Conservation (phyloP, 2,329 filamentous ascomycete genomes). For the Neocucurbitaria cava region DNA sequence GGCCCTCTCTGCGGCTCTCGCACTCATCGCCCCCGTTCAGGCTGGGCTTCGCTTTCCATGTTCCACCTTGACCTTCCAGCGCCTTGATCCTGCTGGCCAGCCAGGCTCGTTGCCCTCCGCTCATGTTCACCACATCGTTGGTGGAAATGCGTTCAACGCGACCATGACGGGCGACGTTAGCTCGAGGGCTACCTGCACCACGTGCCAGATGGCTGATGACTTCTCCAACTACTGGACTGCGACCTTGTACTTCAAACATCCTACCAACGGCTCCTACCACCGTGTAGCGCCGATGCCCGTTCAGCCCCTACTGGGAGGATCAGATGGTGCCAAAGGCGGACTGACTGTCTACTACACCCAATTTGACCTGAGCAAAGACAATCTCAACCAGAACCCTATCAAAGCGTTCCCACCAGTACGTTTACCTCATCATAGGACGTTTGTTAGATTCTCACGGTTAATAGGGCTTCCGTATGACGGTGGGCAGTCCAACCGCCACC, state of each 20-base stretch:
- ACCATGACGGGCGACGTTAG: conserved; percentile 33
- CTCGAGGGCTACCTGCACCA: conserved; percentile 32
- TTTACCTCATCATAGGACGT: neutral
- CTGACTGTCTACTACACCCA: conserved; percentile 41
- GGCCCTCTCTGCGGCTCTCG: conserved; percentile 24
- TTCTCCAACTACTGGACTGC: conserved; percentile 37
- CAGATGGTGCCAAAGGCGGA: conserved; percentile 28
- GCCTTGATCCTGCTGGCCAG: conserved; percentile 33
- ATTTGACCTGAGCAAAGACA: conserved; percentile 41
- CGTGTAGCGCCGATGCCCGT: conserved; percentile 29
- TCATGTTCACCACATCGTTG: conserved; percentile 38
- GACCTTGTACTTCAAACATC: conserved; percentile 31
- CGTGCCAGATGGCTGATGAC: conserved; percentile 35
- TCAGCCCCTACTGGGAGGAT: conserved; percentile 32
- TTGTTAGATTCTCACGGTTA: neutral
- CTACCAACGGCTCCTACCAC: conserved; percentile 36
- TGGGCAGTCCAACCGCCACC: conserved; percentile 39
- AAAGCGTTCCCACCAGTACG: conserved; percentile 31
- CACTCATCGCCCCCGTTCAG: conserved; percentile 24
- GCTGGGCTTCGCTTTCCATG: conserved; percentile 38
- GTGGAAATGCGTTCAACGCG: conserved; percentile 37
- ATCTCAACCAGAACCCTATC: conserved; percentile 28
- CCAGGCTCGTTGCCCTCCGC: conserved; percentile 28
- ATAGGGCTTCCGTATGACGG: conserved; percentile 39
- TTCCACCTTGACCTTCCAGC: conserved; percentile 35